A percentile compares a stretch with the other conserved stretches of the same genome.
Evolutionary conservation across 1,139 yeast genomes (phyloP).

Genomic region (Meyerozyma guilliermondii): DNA sequence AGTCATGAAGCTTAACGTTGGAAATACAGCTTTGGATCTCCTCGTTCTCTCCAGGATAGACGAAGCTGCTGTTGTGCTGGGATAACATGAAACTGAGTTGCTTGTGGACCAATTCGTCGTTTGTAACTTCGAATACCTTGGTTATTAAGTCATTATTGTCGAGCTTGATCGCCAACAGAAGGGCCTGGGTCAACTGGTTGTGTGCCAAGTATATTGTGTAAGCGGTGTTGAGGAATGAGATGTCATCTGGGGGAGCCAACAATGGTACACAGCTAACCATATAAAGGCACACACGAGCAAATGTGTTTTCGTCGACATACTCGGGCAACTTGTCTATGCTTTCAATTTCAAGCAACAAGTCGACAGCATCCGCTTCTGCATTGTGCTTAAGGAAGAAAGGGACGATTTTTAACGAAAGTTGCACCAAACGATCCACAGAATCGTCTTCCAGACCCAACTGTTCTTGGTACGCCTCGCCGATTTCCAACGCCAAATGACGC

Average conservation of each 20-base stretch:
- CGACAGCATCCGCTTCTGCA: constrained; percentile 98
- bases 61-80: constrained; percentile 78
- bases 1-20: constrained; percentile 73
- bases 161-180: constrained; percentile 81
- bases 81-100: constrained; percentile 90
- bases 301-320: constrained; percentile 82
- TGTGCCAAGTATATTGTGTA: constrained; percentile 77
- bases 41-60: constrained; percentile 57
- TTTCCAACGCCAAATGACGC: constrained; percentile 91
- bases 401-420: constrained; percentile 70
- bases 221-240: constrained; percentile 85
- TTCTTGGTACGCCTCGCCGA: constrained; percentile 79
- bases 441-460: constrained; percentile 54
- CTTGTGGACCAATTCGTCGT: constrained; percentile 70
- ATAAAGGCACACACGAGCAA: constrained; percentile 84
- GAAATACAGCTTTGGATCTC: constrained; percentile 84
- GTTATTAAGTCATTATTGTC: constrained; percentile 76
- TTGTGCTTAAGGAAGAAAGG: constrained; percentile 91
- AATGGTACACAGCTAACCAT: constrained; percentile 95
- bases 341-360: constrained; percentile 83
- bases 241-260: constrained; percentile 92
- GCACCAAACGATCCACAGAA: constrained; percentile 44
- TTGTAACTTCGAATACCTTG: constrained; percentile 72
- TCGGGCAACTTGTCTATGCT: constrained; percentile 76
- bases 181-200: constrained; percentile 82